Conservation (phyloP, 176 grass and related monocot species). For the Dendrocalamus sinicus region DNA sequence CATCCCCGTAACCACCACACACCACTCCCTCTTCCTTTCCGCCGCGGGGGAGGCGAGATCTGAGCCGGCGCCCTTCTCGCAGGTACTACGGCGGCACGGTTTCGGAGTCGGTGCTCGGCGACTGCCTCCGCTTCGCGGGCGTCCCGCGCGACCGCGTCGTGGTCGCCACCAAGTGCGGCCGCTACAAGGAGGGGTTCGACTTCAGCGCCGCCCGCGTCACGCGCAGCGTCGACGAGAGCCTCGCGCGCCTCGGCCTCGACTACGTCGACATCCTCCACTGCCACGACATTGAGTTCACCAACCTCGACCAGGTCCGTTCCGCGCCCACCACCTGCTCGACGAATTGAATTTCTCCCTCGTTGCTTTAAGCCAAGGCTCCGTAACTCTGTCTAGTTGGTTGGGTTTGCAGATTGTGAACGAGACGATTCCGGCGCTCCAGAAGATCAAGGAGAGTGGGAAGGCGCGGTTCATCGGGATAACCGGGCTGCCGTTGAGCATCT, state of each 20-base stretch:
- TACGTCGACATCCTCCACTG: conserved; percentile 90
- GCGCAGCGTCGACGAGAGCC: conserved; percentile 78
- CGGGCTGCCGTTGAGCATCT: conserved; percentile 68
- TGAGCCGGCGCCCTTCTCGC: neutral
- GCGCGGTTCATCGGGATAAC: conserved; percentile 86
- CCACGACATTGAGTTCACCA: conserved; percentile 89
- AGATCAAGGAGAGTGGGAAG: conserved; percentile 85
- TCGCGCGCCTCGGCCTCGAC: conserved; percentile 66
- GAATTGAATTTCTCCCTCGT: neutral
- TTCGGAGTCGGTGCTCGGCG: conserved; percentile 81
- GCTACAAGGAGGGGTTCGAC: conserved; percentile 86
- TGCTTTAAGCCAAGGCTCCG: neutral
- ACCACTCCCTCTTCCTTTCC: neutral
- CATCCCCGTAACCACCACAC: conserved; percentile 52
- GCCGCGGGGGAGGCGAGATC: neutral
- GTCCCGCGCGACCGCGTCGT: conserved; percentile 62
- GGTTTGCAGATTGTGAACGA: conserved; percentile 78
- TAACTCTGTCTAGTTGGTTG: neutral
- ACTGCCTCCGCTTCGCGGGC: conserved; percentile 69
- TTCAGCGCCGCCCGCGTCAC: conserved; percentile 78
- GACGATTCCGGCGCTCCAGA: conserved; percentile 78
- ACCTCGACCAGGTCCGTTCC: conserved; percentile 66
- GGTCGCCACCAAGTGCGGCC: conserved; percentile 85
- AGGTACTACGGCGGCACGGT: conserved; percentile 87
- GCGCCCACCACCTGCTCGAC: conserved; percentile 27